Conservation (phyloP, 1,284 basidiomycete genomes). For the Fomes fomentarius region DNA sequence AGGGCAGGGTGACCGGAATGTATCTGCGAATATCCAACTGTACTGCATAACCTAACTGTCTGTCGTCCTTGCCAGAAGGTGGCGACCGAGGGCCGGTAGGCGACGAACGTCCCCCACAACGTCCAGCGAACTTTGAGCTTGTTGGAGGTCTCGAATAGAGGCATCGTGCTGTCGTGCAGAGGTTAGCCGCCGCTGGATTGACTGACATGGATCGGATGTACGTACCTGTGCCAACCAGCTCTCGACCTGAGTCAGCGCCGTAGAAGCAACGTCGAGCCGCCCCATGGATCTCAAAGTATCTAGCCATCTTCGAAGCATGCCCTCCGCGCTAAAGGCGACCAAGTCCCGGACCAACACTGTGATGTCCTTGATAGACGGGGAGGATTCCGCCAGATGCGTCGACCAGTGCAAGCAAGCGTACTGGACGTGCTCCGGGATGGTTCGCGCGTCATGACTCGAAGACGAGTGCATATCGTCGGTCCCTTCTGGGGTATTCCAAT, state of each 20-base stretch:
- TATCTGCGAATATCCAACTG: too few species aligned
- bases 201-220: too few species aligned
- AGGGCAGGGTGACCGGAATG: too few species aligned
- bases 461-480: too few species aligned
- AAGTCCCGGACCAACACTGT: not conserved
- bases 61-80: too few species aligned
- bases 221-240: not conserved
- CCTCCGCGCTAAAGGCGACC: not conserved
- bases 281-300: not conserved
- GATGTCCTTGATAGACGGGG: not conserved
- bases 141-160: not conserved
- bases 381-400: constrained; percentile 2
- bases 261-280: not conserved
- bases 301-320: not conserved
- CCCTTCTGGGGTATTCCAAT: too few species aligned
- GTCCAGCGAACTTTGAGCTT: not conserved
- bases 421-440: constrained; percentile 12
- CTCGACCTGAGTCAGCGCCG: not conserved
- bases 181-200: too few species aligned
- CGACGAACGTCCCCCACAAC: not conserved
- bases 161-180: not conserved
- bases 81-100: not conserved
- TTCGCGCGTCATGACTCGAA: too few species aligned
- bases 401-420: constrained; percentile 21
- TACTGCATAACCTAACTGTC: too few species aligned